Evolutionary conservation across 2,329 filamentous ascomycete genomes (phyloP).

Genomic region (Fusarium newnesense): DNA sequence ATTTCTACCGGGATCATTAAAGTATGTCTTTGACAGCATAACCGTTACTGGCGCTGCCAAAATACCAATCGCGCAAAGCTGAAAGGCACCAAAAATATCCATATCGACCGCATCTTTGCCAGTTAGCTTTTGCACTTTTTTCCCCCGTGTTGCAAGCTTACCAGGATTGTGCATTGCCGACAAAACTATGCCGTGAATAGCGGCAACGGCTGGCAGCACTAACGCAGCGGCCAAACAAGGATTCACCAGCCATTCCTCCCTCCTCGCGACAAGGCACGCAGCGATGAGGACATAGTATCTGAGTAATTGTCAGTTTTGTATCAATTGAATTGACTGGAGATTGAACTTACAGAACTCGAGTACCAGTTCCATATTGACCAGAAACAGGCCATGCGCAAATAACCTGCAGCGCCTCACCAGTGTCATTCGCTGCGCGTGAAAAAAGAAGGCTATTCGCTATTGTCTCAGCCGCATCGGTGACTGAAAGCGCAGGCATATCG

Average conservation of each 20-base stretch:
- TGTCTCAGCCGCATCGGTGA: background rate
- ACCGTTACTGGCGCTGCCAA: constrained; percentile 72
- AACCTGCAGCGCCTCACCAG: constrained; percentile 50
- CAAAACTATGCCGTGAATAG: constrained; percentile 71
- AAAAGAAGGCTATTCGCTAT: background rate
- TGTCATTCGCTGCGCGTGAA: background rate
- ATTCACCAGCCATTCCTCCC: constrained; percentile 69
- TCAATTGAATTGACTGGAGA: background rate
- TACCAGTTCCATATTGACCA: constrained; percentile 66
- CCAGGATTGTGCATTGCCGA: constrained; percentile 67
- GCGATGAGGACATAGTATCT: constrained; percentile 73
- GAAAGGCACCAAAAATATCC: constrained; percentile 75
- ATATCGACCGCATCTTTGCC: constrained; percentile 69
- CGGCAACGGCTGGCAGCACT: constrained; percentile 71
- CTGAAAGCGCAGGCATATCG: constrained; percentile 11
- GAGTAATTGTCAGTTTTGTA: background rate
- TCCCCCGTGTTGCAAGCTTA: constrained; percentile 48
- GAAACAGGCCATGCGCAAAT: constrained; percentile 67
- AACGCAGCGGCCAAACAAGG: constrained; percentile 72
- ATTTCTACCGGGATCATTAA: constrained; percentile 70
- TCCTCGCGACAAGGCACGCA: constrained; percentile 71
- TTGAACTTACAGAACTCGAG: constrained; percentile 59
- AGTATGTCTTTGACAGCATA: constrained; percentile 70
- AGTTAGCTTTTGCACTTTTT: fast-evolving
- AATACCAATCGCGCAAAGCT: constrained; percentile 73